These are phyloP conservation scores for Aspergillus saccharolyticus DNA, from an alignment of 495 filamentous ascomycete species.

Conservation along the genomic window DNA sequence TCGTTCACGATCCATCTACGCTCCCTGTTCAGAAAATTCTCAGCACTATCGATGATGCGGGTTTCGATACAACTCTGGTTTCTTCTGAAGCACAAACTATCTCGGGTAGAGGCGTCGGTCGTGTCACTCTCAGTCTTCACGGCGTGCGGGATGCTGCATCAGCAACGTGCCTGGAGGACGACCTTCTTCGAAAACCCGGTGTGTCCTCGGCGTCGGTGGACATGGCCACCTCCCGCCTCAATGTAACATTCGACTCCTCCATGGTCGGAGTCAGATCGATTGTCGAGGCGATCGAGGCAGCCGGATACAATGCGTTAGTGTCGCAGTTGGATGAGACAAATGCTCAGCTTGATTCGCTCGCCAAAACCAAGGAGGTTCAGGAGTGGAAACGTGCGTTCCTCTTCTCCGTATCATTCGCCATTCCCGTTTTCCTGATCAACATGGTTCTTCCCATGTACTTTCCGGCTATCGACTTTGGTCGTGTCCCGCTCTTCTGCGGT, in stretches of 20 bases:
- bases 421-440: slow-evolving; percentile 88
- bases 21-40: slow-evolving; percentile 67
- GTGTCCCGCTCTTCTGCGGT: slow-evolving; percentile 59
- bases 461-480: slow-evolving; percentile 67
- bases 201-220: slow-evolving; percentile 68
- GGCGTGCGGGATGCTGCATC: slow-evolving; percentile 66
- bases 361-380: slow-evolving; percentile 93
- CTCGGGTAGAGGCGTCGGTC: slow-evolving; percentile 33
- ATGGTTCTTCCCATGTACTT: slow-evolving; percentile 85
- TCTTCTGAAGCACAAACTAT: slow-evolving; percentile 37
- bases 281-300: slow-evolving; percentile 73
- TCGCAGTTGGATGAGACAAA: slow-evolving; percentile 93
- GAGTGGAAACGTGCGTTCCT: slow-evolving; percentile 83
- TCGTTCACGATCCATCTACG: slow-evolving; percentile 70
- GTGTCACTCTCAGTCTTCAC: slow-evolving; percentile 75
- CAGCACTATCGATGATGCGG: slow-evolving; percentile 63
- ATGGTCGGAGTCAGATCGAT: slow-evolving; percentile 73
- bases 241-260: slow-evolving; percentile 63
- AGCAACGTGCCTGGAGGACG: slow-evolving; percentile 66
- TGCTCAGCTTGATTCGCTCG: slow-evolving; percentile 89
- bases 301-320: slow-evolving; percentile 81
- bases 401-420: slow-evolving; percentile 69
- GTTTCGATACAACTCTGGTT: slow-evolving; percentile 80
- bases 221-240: slow-evolving; percentile 60
- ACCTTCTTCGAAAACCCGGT: slow-evolving; percentile 60